Conservation (phyloP, 179 eudicot species). For the Silene coronaria region DNA sequence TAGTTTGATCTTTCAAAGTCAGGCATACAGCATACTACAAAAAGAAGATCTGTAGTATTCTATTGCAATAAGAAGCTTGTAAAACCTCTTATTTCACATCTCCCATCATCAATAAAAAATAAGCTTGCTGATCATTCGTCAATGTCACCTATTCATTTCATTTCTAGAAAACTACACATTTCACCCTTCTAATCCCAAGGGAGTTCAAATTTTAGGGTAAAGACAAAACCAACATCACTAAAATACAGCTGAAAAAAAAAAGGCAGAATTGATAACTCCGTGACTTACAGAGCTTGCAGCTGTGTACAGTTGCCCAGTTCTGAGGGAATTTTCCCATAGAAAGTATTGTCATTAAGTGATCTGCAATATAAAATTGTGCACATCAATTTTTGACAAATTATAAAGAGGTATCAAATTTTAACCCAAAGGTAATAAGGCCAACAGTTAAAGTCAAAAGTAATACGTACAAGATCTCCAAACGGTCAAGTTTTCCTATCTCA, state of each 20-base stretch:
- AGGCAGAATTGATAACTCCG: neutral
- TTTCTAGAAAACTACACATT: neutral
- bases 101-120: neutral
- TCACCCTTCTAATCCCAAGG: neutral
- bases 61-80: neutral
- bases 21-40: too few relatives aligned
- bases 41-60: too few relatives aligned
- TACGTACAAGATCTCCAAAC: constrained; percentile 73
- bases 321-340: constrained; percentile 85
- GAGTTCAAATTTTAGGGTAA: neutral
- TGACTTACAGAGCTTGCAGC: constrained; percentile 75
- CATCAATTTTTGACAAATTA: neutral
- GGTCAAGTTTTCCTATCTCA: constrained; percentile 85
- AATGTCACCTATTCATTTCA: neutral
- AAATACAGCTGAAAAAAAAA: constrained; percentile 1
- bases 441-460: constrained; percentile 15
- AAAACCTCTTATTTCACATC: constrained; percentile 2
- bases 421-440: neutral
- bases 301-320: constrained; percentile 85
- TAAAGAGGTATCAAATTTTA: neutral
- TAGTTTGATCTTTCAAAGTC: neutral
- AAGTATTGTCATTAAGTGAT: constrained; percentile 77
- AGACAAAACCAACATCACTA: neutral
- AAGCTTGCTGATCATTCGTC: neutral
- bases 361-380: constrained; percentile 35